Conservation (phyloP, 108 stramenopile species). For the Fragilaria radians region DNA sequence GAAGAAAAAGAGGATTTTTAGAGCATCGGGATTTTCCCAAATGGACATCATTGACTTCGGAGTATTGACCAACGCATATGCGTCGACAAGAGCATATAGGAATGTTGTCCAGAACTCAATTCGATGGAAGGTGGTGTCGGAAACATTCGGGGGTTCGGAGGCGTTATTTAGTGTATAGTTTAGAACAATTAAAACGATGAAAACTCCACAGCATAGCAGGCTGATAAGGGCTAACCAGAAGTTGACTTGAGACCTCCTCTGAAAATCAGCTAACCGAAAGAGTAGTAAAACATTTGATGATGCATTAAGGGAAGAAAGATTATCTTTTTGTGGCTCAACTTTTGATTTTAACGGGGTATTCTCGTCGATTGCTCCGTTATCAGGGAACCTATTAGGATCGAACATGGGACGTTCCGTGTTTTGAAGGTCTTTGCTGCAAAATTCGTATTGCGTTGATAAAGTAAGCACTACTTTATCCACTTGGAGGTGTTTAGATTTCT, state of each 20-base stretch:
- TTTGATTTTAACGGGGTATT: background rate
- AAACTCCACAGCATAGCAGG: constrained; percentile 17
- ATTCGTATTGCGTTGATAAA: too few species aligned
- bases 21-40: constrained; percentile 18
- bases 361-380: too few species aligned
- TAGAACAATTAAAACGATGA: constrained; percentile 17
- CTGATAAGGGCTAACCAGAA: constrained; percentile 9
- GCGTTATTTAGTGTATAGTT: constrained; percentile 14
- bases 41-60: constrained; percentile 24
- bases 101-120: constrained; percentile 36
- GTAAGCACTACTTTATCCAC: too few species aligned
- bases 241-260: background rate
- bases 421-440: too few species aligned
- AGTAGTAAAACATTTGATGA: constrained; percentile 2
- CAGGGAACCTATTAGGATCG: too few species aligned
- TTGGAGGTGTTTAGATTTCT: too few species aligned
- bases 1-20: constrained; percentile 28
- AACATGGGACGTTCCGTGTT: too few species aligned
- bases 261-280: constrained; percentile 4
- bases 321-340: background rate
- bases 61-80: constrained; percentile 15
- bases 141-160: constrained; percentile 6
- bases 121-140: constrained; percentile 20
- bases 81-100: constrained; percentile 15
- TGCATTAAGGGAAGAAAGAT: background rate